Conservation (phyloP, 306 rosid species). For the Sindora glabra region DNA sequence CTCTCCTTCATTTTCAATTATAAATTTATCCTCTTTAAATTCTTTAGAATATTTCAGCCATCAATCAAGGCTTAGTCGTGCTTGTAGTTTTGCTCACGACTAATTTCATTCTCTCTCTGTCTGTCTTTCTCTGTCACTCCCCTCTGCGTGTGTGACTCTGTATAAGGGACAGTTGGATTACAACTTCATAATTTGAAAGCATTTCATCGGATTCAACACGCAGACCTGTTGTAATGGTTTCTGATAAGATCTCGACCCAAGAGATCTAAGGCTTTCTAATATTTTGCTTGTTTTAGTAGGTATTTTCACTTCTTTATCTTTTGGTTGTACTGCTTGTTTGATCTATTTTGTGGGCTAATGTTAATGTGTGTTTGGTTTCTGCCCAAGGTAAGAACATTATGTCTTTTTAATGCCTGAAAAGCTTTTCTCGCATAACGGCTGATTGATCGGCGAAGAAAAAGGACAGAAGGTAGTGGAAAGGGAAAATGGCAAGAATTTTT, state of each 20-base stretch:
- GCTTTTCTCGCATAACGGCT: slow-evolving; percentile 4
- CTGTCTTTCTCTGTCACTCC: slow-evolving; percentile 8
- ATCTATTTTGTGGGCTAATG: background rate
- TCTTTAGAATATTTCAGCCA: background rate
- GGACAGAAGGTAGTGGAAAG: slow-evolving; percentile 3
- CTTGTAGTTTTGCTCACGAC: slow-evolving; percentile 58
- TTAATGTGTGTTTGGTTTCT: background rate
- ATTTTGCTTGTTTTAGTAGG: slow-evolving; percentile 6
- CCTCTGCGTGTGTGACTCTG: background rate
- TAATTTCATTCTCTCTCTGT: slow-evolving; percentile 20
- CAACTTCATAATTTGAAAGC: slow-evolving; percentile 2
- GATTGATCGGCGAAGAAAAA: slow-evolving; percentile 22
- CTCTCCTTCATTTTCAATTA: too few species aligned
- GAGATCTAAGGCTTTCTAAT: slow-evolving; percentile 1
- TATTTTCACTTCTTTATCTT: background rate
- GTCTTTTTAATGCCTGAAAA: background rate
- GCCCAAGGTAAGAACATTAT: background rate
- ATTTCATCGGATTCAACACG: slow-evolving; percentile 1
- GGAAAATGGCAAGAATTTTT: background rate
- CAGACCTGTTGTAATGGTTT: background rate
- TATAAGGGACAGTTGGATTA: slow-evolving; percentile 9
- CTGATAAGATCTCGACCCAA: background rate
- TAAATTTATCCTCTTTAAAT: background rate
- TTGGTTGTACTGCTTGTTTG: background rate
- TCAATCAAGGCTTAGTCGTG: slow-evolving; percentile 50